phyloP scores from a whole-genome alignment of 2,329 filamentous ascomycete genomes.

The Didymella pinodella region DNA sequence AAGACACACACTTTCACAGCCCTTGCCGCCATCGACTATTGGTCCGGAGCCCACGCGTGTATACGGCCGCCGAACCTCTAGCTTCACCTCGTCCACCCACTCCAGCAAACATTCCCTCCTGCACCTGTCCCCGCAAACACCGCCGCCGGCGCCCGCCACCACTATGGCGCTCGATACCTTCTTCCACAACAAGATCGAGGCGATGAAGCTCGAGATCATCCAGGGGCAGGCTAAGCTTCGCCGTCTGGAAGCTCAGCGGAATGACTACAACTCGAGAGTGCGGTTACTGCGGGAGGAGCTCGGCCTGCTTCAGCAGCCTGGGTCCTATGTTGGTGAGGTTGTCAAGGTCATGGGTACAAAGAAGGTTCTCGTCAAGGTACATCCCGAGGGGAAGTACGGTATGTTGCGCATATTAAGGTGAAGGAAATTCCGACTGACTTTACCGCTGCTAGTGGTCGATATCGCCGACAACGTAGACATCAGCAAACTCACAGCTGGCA shows the following conservation, averaged over 20 bases:
- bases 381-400: slow-evolving; percentile 99
- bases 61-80: not conserved
- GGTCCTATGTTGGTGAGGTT: slow-evolving; percentile 98
- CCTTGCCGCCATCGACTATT: not conserved
- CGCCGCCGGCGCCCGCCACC: slow-evolving; percentile 49
- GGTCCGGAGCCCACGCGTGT: not conserved
- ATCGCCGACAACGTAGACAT: slow-evolving; percentile 94
- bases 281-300: slow-evolving; percentile 94
- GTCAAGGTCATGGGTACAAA: slow-evolving; percentile 99
- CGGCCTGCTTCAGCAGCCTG: slow-evolving; percentile 93
- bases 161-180: slow-evolving; percentile 99
- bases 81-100: slow-evolving; percentile 2
- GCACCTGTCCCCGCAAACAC: slow-evolving; percentile 13
- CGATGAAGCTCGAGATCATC: slow-evolving; percentile 99
- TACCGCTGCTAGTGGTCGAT: slow-evolving; percentile 76
- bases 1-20: slow-evolving; percentile 1
- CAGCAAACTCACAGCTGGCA: slow-evolving; percentile 93
- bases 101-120: not conserved
- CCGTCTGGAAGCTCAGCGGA: slow-evolving; percentile 94
- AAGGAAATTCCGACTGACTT: slow-evolving; percentile 8
- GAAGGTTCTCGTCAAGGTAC: slow-evolving; percentile 98
- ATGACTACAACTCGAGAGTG: slow-evolving; percentile 99
- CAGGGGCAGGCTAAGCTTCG: slow-evolving; percentile 96
- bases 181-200: slow-evolving; percentile 99
- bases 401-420: slow-evolving; percentile 45